Conservation (phyloP, 331 rosid genomes). For the Acacia pycnantha region DNA sequence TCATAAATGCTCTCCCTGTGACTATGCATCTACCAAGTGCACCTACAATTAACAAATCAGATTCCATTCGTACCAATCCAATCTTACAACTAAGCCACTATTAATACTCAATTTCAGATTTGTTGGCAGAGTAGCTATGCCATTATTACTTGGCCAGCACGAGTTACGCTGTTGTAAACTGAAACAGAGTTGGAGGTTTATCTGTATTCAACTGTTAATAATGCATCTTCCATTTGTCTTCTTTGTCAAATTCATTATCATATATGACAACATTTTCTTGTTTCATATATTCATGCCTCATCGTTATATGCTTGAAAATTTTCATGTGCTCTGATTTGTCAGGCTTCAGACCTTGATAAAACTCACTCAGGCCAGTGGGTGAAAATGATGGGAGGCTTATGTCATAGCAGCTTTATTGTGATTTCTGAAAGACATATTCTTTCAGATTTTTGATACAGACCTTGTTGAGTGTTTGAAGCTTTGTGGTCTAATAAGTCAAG, state of each 20-base stretch:
- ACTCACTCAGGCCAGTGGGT: neutral
- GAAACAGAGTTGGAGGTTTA: neutral
- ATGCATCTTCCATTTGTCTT: constrained; percentile 3
- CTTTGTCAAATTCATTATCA: neutral
- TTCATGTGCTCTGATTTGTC: neutral
- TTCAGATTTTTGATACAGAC: neutral
- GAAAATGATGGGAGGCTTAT: neutral
- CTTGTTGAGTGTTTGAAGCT: neutral
- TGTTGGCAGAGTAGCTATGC: neutral
- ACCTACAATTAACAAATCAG: neutral
- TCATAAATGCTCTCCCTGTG: neutral
- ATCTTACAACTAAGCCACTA: neutral
- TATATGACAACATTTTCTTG: neutral
- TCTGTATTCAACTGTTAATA: neutral
- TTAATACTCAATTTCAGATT: neutral
- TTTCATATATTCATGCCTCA: neutral
- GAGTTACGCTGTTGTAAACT: neutral
- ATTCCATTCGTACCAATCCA: neutral
- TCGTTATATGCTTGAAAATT: neutral
- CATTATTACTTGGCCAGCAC: neutral
- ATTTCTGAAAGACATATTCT: neutral
- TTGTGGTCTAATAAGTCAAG: constrained; percentile 9
- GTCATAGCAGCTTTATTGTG: neutral
- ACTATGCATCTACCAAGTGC: neutral
- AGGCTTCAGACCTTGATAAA: neutral